phyloP scores from a whole-genome alignment of 805 yeast species.

The Cyberlindnera veronae region DNA sequence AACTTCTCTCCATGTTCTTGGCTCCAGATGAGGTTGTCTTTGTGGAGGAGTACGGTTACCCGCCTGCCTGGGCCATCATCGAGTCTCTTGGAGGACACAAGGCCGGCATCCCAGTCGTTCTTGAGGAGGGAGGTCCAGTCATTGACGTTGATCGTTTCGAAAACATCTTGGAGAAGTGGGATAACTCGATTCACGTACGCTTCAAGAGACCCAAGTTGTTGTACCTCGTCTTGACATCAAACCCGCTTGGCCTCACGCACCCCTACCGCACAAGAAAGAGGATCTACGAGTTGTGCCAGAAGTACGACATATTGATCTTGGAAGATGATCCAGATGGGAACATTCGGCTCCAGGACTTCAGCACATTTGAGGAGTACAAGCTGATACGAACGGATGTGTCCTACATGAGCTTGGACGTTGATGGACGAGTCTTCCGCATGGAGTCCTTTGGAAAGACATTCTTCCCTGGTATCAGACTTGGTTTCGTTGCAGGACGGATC shows the following conservation, averaged over 20 bases:
- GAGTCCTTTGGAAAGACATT: slow-evolving; percentile 77
- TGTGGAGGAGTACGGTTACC: slow-evolving; percentile 64
- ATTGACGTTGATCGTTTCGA: slow-evolving; percentile 47
- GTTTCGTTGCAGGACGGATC: slow-evolving; percentile 67
- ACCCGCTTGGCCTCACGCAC: slow-evolving; percentile 61
- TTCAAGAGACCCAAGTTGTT: slow-evolving; percentile 52
- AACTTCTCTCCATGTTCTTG: slow-evolving; percentile 43
- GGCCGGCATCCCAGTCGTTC: slow-evolving; percentile 44
- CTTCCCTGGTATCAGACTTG: slow-evolving; percentile 74
- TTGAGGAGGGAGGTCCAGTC: slow-evolving; percentile 16
- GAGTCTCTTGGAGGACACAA: slow-evolving; percentile 24
- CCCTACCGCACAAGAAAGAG: slow-evolving; percentile 42
- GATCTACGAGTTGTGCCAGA: slow-evolving; percentile 49
- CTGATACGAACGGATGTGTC: slow-evolving; percentile 31
- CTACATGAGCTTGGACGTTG: slow-evolving; percentile 58
- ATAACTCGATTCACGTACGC: slow-evolving; percentile 36
- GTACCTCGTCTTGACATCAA: slow-evolving; percentile 65
- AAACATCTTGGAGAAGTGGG: slow-evolving; percentile 48
- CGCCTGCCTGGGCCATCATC: slow-evolving; percentile 49
- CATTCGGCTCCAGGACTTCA: slow-evolving; percentile 41
- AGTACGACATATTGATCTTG: slow-evolving; percentile 52
- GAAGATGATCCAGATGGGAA: slow-evolving; percentile 77
- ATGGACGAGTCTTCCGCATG: slow-evolving; percentile 72
- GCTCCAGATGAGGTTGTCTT: slow-evolving; percentile 54
- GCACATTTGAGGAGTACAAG: slow-evolving; percentile 29